Conservation (phyloP, 164 flowering plant species). For the Magnolia sinica region DNA sequence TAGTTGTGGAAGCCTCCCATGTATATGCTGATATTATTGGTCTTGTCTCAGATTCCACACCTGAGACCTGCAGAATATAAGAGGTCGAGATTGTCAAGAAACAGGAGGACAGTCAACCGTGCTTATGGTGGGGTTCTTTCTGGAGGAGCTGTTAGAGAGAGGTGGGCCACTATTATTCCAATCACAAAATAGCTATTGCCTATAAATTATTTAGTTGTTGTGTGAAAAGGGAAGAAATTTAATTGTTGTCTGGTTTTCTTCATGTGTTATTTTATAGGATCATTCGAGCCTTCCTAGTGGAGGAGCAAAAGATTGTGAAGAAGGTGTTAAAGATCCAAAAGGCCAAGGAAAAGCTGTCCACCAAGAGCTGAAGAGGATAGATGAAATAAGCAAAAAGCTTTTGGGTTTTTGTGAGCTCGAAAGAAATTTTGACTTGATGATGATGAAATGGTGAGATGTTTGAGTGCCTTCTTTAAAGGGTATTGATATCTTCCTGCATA, state of each 20-base stretch:
- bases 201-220: too few relatives aligned
- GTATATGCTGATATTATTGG: not conserved
- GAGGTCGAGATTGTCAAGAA: constrained; percentile 59
- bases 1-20: too few relatives aligned
- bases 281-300: constrained; percentile 46
- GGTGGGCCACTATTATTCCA: constrained; percentile 26
- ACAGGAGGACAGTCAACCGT: constrained; percentile 60
- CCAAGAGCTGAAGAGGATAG: constrained; percentile 18
- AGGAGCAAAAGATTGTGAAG: constrained; percentile 52
- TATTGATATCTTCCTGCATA: not conserved
- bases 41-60: constrained; percentile 50
- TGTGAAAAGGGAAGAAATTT: too few relatives aligned
- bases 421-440: constrained; percentile 19
- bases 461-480: not conserved
- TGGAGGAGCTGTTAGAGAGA: constrained; percentile 64
- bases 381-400: constrained; percentile 5
- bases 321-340: constrained; percentile 52
- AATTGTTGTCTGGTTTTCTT: not conserved
- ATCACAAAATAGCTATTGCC: not conserved
- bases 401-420: constrained; percentile 4
- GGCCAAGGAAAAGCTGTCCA: constrained; percentile 37
- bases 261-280: constrained; percentile 24
- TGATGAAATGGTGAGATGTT: not conserved
- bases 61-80: constrained; percentile 68
- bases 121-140: constrained; percentile 71